A percentile compares a stretch with the other conserved stretches of the same genome.
phyloP scores from a whole-genome alignment of 2,329 filamentous ascomycete species.

The Fusarium tupiense region DNA sequence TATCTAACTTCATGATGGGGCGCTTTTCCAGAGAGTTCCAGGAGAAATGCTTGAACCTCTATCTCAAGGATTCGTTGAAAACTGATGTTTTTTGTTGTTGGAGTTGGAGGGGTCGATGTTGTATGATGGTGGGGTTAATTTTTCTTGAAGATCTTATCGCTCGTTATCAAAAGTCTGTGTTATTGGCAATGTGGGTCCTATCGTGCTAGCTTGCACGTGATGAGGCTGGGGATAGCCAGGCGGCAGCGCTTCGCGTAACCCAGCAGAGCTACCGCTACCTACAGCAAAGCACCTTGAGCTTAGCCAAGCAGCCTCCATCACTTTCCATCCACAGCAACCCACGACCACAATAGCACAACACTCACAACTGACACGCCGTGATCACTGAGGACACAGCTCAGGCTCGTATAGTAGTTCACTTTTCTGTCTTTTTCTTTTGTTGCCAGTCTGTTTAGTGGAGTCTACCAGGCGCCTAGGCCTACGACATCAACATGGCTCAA shows the following conservation, averaged over 20 bases:
- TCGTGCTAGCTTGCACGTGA: conserved; percentile 42
- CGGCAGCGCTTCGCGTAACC: conserved; percentile 59
- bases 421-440: conserved; percentile 5
- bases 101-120: conserved; percentile 38
- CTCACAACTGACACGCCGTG: conserved; percentile 20
- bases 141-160: conserved; percentile 47
- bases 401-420: conserved; percentile 1
- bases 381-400: conserved; percentile 16
- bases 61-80: neutral
- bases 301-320: conserved; percentile 51
- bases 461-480: conserved; percentile 42
- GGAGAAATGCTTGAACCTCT: neutral
- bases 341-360: conserved; percentile 36
- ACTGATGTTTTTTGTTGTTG: neutral
- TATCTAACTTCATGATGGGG: conserved; percentile 87
- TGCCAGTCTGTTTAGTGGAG: conserved; percentile 35
- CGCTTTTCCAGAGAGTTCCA: neutral
- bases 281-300: conserved; percentile 48
- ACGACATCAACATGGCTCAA: conserved; percentile 80
- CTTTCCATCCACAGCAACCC: conserved; percentile 48
- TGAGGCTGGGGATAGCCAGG: conserved; percentile 49
- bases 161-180: neutral
- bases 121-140: conserved; percentile 45
- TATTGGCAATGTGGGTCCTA: conserved; percentile 3
- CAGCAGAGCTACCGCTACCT: conserved; percentile 47